Evolutionary conservation across 2,329 filamentous ascomycete genomes (phyloP).

Genomic region (Trichoderma cornu-damae): DNA sequence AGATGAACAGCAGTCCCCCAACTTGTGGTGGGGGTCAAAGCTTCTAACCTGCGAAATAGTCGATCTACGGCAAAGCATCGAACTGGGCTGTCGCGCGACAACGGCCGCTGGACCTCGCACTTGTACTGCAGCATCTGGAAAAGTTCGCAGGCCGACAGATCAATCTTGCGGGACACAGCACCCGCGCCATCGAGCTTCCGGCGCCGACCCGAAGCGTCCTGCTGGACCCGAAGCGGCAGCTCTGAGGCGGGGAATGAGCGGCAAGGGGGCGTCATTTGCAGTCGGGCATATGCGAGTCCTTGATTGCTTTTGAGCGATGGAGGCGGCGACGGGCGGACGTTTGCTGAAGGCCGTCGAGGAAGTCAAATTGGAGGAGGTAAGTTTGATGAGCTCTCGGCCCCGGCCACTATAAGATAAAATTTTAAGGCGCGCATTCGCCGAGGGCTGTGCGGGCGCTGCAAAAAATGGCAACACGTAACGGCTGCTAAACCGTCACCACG

Average conservation of each 20-base stretch:
- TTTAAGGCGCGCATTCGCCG: background rate
- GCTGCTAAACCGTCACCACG: background rate
- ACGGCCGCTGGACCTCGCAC: slow-evolving; percentile 50
- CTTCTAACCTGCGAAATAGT: slow-evolving; percentile 52
- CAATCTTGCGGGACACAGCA: slow-evolving; percentile 36
- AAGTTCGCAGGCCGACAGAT: slow-evolving; percentile 52
- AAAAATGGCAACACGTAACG: background rate
- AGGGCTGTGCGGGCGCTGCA: background rate
- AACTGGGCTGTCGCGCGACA: slow-evolving; percentile 42
- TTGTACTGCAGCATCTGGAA: slow-evolving; percentile 57
- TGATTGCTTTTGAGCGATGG: slow-evolving; percentile 25
- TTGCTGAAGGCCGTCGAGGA: slow-evolving; percentile 53
- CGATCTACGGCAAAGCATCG: slow-evolving; percentile 54
- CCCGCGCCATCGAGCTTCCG: slow-evolving; percentile 43
- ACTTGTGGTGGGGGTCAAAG: background rate
- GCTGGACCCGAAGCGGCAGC: slow-evolving; percentile 47
- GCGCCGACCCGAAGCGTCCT: slow-evolving; percentile 44
- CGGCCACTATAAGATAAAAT: background rate
- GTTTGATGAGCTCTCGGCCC: slow-evolving; percentile 22
- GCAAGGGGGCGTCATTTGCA: slow-evolving; percentile 54
- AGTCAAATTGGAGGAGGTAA: slow-evolving; percentile 55
- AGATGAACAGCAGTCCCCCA: background rate
- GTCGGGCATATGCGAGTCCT: background rate
- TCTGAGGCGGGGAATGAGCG: slow-evolving; percentile 49
- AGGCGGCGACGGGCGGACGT: slow-evolving; percentile 42